Percentiles rank a stretch among this genome's conserved stretches.
Conservation (phyloP, 805 yeast species). For the Teunomyces pallodes region DNA sequence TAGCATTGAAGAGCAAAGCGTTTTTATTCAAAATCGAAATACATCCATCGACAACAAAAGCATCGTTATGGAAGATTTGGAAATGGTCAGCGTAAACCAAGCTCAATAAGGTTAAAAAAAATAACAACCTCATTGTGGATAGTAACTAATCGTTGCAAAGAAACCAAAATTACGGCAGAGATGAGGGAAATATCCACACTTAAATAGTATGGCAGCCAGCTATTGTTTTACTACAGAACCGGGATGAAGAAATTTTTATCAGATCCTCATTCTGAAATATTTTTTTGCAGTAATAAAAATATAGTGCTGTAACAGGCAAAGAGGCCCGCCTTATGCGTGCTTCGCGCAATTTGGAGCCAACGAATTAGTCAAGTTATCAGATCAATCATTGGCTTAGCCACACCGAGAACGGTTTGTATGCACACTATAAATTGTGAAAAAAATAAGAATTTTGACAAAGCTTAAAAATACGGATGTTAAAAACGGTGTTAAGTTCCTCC, state of each 20-base stretch:
- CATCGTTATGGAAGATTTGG: constrained; percentile 14
- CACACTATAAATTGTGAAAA: neutral
- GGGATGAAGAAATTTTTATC: constrained; percentile 5
- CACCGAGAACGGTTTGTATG: neutral
- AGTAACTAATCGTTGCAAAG: neutral
- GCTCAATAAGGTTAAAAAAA: neutral
- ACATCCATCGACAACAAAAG: constrained; percentile 28
- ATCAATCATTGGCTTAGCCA: constrained; percentile 8
- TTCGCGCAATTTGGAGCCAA: constrained; percentile 1
- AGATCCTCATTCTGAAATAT: constrained; percentile 6
- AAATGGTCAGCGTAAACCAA: neutral
- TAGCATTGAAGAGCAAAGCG: constrained; percentile 22
- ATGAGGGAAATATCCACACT: neutral
- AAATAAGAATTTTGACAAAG: neutral
- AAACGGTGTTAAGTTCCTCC: neutral
- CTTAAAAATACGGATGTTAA: neutral
- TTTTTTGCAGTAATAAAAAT: neutral
- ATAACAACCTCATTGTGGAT: constrained; percentile 14
- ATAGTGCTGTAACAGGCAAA: neutral
- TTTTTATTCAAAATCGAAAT: constrained; percentile 19
- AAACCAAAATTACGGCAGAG: neutral
- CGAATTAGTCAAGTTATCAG: constrained; percentile 4
- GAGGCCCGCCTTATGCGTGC: neutral
- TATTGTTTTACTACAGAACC: neutral
- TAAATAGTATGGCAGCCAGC: neutral